Base-by-base conservation (phyloP, 257 asterid species). In the Ballota nigra region DNA sequence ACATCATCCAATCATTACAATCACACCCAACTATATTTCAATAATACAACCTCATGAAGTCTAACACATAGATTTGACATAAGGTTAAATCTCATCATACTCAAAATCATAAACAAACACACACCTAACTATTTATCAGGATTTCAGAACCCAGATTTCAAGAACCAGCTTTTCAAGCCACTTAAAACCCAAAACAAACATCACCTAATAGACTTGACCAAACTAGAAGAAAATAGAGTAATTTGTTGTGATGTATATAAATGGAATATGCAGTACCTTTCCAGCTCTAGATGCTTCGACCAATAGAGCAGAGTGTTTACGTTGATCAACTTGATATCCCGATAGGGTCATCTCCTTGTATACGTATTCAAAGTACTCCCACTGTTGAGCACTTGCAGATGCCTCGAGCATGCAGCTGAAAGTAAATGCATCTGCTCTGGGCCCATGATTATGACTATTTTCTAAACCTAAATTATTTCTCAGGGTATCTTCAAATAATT, bases 291-390 rank as follows among this genome's bases (percentile, higher is more conserved):
- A 91, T 60, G 97, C 93, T 81, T 86, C 85, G 66, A 88, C 86
- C 57, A 94, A 55, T 62, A 88, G 70, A 52, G 23, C 63, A 31
- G 86, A 86, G 60, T 85, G 89, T 78, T 81, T 89, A 16, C 56
- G 75, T 68, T 76, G 86, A 82, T 87, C 86, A 29, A 87, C 70
- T 66, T 59, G 86, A 84, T 85, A 63, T 66, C 92, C 95, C 0
- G 81, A 73, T 22, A 94, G 86, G 57, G 79, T 58, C 97, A 91
- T 94, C 76, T 89, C 95, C 76, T 84, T 88, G 72, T 91, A 94
- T 26, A 91, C 90, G 33, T 82, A 75, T 65, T 89, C 99, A 66
- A 94, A 94, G 77, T 89, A 91, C 75, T 94, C 97, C 97, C 97
- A 91, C 67, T 91, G 97, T 34, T 77, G 88, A 61, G 97, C 89